Percentiles rank a stretch among this genome's conserved stretches.
Evolutionary conservation across 192 early-diverging fungal species (phyloP).

Genomic region (Umbelopsis vinacea): DNA sequence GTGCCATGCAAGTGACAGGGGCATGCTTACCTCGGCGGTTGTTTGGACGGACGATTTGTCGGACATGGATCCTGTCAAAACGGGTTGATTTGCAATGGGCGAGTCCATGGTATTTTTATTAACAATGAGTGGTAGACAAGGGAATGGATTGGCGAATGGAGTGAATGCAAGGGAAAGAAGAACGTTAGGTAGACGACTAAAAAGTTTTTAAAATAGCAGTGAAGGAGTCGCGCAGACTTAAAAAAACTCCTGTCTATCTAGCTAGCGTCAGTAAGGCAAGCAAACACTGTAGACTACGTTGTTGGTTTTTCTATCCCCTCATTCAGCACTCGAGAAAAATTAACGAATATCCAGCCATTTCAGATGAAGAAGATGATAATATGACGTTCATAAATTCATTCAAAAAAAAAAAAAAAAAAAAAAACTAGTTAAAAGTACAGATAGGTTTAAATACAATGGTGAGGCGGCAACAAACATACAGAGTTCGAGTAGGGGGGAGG

Average conservation of each 20-base stretch:
- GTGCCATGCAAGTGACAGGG: too few relatives aligned
- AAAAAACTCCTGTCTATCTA: too few relatives aligned
- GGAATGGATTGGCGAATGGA: neutral
- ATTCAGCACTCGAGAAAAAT: neutral
- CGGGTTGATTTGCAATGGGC: neutral
- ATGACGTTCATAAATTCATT: too few relatives aligned
- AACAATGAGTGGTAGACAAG: neutral
- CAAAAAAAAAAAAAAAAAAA: too few relatives aligned
- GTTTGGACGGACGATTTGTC: neutral
- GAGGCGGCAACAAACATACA: constrained; percentile 23
- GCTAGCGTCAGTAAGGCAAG: too few relatives aligned
- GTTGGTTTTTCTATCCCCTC: neutral
- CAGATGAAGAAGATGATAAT: too few relatives aligned
- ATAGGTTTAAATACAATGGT: constrained; percentile 21
- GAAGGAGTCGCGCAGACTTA: too few relatives aligned
- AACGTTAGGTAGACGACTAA: too few relatives aligned
- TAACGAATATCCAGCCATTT: too few relatives aligned
- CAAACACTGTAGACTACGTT: too few relatives aligned
- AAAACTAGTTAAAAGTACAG: constrained; percentile 8
- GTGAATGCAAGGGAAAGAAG: too few relatives aligned
- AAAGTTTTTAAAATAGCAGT: too few relatives aligned
- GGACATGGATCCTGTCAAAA: neutral
- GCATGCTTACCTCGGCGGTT: neutral
- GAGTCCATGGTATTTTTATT: neutral
- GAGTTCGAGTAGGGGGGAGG: neutral